These are phyloP conservation scores for Tolypocladium sp. DNA, from an alignment of 2,329 filamentous ascomycete genomes.

Conservation along the genomic window DNA sequence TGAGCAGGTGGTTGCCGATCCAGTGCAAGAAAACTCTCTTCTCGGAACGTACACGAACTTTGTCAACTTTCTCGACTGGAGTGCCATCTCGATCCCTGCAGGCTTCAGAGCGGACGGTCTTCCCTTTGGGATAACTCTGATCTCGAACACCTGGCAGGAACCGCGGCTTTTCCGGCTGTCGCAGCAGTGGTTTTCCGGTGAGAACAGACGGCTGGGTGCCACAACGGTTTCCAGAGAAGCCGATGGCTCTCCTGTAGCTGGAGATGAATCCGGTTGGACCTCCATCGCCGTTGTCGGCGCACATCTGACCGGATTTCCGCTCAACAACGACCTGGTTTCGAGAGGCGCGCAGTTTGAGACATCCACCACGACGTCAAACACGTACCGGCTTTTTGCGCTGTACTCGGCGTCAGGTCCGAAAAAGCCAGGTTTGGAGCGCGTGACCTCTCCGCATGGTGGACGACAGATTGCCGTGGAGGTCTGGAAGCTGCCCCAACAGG, in stretches of 20 bases:
- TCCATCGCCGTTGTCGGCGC: constrained; percentile 24
- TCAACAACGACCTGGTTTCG: constrained; percentile 22
- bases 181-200: constrained; percentile 15
- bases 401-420: constrained; percentile 7
- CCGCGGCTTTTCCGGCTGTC: constrained; percentile 17
- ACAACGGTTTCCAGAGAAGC: constrained; percentile 9
- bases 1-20: constrained; percentile 38
- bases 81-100: constrained; percentile 43
- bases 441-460: constrained; percentile 10
- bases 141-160: constrained; percentile 26
- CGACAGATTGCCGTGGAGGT: constrained; percentile 22
- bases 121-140: constrained; percentile 28
- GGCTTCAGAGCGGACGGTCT: constrained; percentile 26
- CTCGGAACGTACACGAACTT: constrained; percentile 51
- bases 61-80: constrained; percentile 51
- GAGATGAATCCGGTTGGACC: not conserved
- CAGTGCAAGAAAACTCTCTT: constrained; percentile 42
- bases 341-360: constrained; percentile 16
- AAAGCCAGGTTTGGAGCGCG: constrained; percentile 23
- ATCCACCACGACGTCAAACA: constrained; percentile 16
- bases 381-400: constrained; percentile 21
- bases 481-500: constrained; percentile 20
- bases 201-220: constrained; percentile 15
- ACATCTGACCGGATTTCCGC: constrained; percentile 22
- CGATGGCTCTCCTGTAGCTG: not conserved